Evolutionary conservation across 2,329 filamentous ascomycete species (phyloP).

Genomic region (Fusarium pseudocircinatum): DNA sequence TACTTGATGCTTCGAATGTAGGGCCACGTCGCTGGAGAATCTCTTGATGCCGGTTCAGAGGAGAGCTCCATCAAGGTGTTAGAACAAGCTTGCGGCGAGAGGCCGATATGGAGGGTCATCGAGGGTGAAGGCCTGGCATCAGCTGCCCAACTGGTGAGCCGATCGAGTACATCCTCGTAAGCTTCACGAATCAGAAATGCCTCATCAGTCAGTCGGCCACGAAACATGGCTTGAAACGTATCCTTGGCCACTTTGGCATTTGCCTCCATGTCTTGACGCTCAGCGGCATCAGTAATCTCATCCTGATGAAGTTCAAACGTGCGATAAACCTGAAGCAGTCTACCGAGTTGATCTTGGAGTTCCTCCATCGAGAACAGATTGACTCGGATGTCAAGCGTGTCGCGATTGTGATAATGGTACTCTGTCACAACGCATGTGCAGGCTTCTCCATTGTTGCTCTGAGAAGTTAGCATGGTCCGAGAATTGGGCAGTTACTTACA

Average conservation of each 20-base stretch:
- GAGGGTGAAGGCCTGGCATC: slow-evolving; percentile 14
- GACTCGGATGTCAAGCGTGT: slow-evolving; percentile 48
- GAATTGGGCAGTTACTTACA: slow-evolving; percentile 44
- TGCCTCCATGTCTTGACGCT: slow-evolving; percentile 39
- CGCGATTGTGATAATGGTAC: slow-evolving; percentile 51
- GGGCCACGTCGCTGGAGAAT: slow-evolving; percentile 51
- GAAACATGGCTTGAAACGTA: slow-evolving; percentile 53
- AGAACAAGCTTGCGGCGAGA: slow-evolving; percentile 47
- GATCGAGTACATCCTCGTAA: slow-evolving; percentile 29
- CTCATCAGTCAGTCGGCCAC: slow-evolving; percentile 31
- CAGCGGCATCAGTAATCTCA: slow-evolving; percentile 37
- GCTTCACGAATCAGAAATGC: slow-evolving; percentile 23
- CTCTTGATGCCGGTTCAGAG: slow-evolving; percentile 44
- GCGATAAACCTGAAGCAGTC: slow-evolving; percentile 51
- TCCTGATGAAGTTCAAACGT: slow-evolving; percentile 45
- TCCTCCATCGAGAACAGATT: slow-evolving; percentile 47
- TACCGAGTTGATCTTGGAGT: slow-evolving; percentile 46
- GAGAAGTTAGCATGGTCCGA: neutral
- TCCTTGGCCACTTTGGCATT: slow-evolving; percentile 48
- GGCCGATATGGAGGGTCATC: neutral
- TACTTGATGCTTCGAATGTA: slow-evolving; percentile 57
- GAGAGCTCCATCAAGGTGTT: slow-evolving; percentile 48
- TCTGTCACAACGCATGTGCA: slow-evolving; percentile 61
- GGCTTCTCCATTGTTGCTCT: slow-evolving; percentile 57
- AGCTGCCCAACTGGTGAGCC: slow-evolving; percentile 38